phyloP scores from a whole-genome alignment of 192 early-diverging fungal genomes.

The Mycoemilia scoparia region DNA sequence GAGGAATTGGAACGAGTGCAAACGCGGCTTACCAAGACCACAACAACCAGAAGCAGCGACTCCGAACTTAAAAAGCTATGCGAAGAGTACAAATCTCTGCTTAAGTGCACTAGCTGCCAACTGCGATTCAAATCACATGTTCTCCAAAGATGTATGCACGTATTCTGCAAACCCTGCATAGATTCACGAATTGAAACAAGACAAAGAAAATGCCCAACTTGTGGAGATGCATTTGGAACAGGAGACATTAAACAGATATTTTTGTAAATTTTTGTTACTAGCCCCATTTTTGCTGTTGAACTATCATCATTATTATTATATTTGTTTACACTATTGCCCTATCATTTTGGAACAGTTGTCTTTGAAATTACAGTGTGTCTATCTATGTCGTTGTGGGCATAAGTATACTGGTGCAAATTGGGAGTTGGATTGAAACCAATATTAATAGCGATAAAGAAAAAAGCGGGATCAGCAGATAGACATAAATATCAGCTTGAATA shows the following conservation, averaged over 20 bases:
- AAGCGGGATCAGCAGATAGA: too few relatives aligned
- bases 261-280: constrained; percentile 25
- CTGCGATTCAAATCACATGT: constrained; percentile 70
- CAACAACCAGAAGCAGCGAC: constrained; percentile 41
- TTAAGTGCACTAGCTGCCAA: constrained; percentile 81
- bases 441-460: too few relatives aligned
- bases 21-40: too few relatives aligned
- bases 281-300: background rate
- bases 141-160: constrained; percentile 81
- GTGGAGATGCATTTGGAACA: constrained; percentile 66
- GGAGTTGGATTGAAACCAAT: too few relatives aligned
- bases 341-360: too few relatives aligned
- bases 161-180: constrained; percentile 87
- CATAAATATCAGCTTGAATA: too few relatives aligned
- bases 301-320: background rate
- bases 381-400: too few relatives aligned
- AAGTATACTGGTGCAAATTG: too few relatives aligned
- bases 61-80: constrained; percentile 34
- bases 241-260: constrained; percentile 67
- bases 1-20: constrained; percentile 63
- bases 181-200: constrained; percentile 68
- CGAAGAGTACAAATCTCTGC: constrained; percentile 47
- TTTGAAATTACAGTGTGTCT: too few relatives aligned
- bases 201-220: constrained; percentile 87
- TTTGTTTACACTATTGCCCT: background rate